Conservation (phyloP, 2,329 filamentous ascomycete genomes). For the Trichocomaceae sp. region DNA sequence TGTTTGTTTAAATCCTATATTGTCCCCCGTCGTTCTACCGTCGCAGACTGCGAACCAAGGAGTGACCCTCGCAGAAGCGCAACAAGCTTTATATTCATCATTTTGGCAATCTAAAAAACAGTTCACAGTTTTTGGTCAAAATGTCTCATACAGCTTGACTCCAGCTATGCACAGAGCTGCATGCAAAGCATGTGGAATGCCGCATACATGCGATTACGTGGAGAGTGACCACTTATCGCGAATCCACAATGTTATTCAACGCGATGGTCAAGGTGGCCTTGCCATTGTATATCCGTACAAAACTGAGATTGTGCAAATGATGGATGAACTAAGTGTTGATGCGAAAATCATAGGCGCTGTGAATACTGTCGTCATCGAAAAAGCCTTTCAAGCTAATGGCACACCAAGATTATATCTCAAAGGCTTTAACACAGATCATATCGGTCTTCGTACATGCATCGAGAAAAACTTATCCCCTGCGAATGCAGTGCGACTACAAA, state of each 20-base stretch:
- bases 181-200: slow-evolving; percentile 59
- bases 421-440: slow-evolving; percentile 77
- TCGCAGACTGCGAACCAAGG: slow-evolving; percentile 38
- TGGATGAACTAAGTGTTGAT: slow-evolving; percentile 63
- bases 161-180: slow-evolving; percentile 72
- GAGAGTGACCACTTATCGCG: slow-evolving; percentile 58
- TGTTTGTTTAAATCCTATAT: slow-evolving; percentile 58
- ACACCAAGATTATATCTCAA: slow-evolving; percentile 64
- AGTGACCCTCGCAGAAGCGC: slow-evolving; percentile 58
- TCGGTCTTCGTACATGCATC: slow-evolving; percentile 68
- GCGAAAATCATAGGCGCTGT: slow-evolving; percentile 69
- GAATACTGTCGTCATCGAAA: slow-evolving; percentile 68
- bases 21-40: slow-evolving; percentile 56
- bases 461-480: slow-evolving; percentile 66
- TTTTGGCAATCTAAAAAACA: slow-evolving; percentile 64
- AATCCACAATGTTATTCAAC: slow-evolving; percentile 57
- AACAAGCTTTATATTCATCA: slow-evolving; percentile 58
- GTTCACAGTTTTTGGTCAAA: slow-evolving; percentile 67
- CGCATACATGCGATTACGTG: slow-evolving; percentile 59
- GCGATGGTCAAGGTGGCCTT: slow-evolving; percentile 64
- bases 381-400: slow-evolving; percentile 52
- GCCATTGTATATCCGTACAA: slow-evolving; percentile 69
- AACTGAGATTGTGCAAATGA: slow-evolving; percentile 59
- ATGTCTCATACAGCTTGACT: slow-evolving; percentile 65
- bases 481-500: slow-evolving; percentile 54